Base-by-base conservation (phyloP, 2,329 filamentous ascomycete species). In the Aspergillus caelatus region DNA sequence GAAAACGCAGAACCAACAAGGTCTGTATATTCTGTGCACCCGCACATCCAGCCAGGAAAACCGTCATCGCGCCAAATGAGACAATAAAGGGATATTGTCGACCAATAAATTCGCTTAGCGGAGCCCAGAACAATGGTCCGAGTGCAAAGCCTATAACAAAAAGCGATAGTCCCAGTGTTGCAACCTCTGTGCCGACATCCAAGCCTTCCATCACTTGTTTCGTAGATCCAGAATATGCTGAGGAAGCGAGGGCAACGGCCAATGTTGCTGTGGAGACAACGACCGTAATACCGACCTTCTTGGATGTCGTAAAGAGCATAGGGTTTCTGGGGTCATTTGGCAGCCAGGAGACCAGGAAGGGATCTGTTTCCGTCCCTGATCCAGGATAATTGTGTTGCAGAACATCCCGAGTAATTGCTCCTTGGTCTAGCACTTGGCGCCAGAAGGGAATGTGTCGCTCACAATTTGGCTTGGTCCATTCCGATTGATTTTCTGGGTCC, bases 1-100 rank as follows among this genome's bases (percentile, higher is more conserved):
- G 85, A 79, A 90, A 90, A 55, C 89, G 84, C 23, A 90, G 78
- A n/a, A 89, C 81, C 36, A 91, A 75, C 7, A 91, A 79, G 0
- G 84, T 83, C 50, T 66, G 39, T 26, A 66, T 66, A n/a, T 66
- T 66, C 26, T 84, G 78, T 0, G 84, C 78, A 16, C 82, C 87
- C 2, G 85, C 84, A 23, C 81, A 81, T 6, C 81, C 87, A 16
- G 84, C 86, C 66, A 85, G 88, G 71, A 90, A 90, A 1, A 81
- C 83, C 1, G 83, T 83, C 65, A 89, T 80, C 7, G 60, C 23
- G 1, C 58, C 45, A 39, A 70, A 71, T 9, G 67, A 71, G 19
- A 50, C 46, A 5, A 66, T 34, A 45, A 72, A 71, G 9, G 68
- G 61, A 23, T 65, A 36, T 57, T 72, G 70, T 30, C 71, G 68